Evolutionary conservation across 1,139 yeast species (phyloP), one percentile per base, ranked within the genome.

Genomic region (Nematodospora anomalae): DNA sequence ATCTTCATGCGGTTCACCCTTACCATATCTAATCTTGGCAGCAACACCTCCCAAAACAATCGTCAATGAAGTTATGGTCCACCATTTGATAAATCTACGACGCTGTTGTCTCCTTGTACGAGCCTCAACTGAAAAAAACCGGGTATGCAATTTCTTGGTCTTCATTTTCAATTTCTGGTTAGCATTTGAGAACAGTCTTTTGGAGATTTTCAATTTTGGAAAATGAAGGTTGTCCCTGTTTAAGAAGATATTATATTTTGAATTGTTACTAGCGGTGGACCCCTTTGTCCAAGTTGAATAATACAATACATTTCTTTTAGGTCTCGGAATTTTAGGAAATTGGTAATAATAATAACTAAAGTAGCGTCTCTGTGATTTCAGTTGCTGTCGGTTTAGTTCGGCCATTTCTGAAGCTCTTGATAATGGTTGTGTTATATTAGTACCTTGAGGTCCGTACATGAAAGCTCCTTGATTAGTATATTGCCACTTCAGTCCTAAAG

Each of bases 1-100:
- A 12, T 58, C 62, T 8, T 63, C 67, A 24, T 55, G 65, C 7
- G 57, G 61, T 7, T 52, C 54, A 27, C 64, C 63, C 22, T 59
- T 50, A 38, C 69, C 78, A 44, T 67, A 66, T 39, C 61, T 66
- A 38, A 74, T 65, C 46, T 75, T 76, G 12, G 80, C 73, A 3
- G 81, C 78, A 29, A 80, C 82, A 11, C 86, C 85, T 41, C 82
- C 80, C 46, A 82, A 68, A 9, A 82, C 76, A 26, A 82, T 67
- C 0, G 84, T 72, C 38, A 82, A 71, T 1, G 85, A 77, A 5
- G 86, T 79, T 27, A 82, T 58, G 2, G 86, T 79, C 76, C 85
- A 79, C 81, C 87, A 82, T 49, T 79, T 75, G 43, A 80, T 72
- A 49, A 79, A 71, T 30, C 70, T 63, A 41, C 78, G 65, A 38